Evolutionary conservation across 78 protist genomes (phyloP).

Genomic region (Dictyostelium discoideum): DNA sequence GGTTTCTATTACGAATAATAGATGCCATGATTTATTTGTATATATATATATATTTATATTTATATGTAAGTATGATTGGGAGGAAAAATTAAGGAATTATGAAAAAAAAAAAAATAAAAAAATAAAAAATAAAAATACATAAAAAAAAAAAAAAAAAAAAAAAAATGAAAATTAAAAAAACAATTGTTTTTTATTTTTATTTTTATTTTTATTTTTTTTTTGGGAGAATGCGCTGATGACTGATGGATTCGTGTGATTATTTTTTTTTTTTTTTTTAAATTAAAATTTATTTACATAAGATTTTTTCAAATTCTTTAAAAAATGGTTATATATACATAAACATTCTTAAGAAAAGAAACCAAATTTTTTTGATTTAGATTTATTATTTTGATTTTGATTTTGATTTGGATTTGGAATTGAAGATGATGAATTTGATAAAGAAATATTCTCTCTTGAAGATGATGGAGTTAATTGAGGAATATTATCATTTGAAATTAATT

Average conservation of each 20-base stretch:
- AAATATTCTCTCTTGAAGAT: not conserved
- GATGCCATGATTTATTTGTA: not conserved
- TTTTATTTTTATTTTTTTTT: not conserved
- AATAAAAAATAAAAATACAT: not conserved
- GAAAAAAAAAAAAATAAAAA: not conserved
- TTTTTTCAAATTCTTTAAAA: not conserved
- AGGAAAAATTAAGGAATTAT: not conserved
- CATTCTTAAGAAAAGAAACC: not conserved
- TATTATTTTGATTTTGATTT: not conserved
- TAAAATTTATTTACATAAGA: not conserved
- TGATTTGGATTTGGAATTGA: not conserved
- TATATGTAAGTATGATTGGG: not conserved
- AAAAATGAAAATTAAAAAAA: too few species aligned
- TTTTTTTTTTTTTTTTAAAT: not conserved
- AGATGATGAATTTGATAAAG: not conserved
- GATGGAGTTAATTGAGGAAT: not conserved
- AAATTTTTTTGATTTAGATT: not conserved
- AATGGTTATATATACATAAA: not conserved
- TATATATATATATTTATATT: not conserved
- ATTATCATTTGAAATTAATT: not conserved
- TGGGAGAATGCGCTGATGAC: too few species aligned
- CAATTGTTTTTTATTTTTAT: too few species aligned
- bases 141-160: too few species aligned
- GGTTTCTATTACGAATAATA: constrained; percentile 12
- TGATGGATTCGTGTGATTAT: too few species aligned